Evolutionary conservation across 2,329 filamentous ascomycete species (phyloP), one percentile per base, ranked within the genome.

Genomic region (Scolecobasidium constrictum): DNA sequence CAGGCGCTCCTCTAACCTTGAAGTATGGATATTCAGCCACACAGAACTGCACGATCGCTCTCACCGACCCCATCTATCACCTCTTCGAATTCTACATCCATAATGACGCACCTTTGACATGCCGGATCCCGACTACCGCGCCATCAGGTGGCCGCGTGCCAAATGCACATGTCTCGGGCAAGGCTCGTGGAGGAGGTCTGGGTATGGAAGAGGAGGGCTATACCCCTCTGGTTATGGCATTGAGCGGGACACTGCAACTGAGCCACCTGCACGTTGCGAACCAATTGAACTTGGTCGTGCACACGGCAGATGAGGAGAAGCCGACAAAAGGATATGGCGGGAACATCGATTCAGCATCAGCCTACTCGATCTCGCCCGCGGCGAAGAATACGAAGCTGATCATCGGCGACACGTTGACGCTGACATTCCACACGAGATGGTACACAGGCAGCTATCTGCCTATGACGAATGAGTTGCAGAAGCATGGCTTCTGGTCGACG

Each of bases 71-170:
- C 33, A 82, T 88, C 71, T 92, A 86, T 71, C 85, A 92, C 64
- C 75, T 90, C 40, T 81, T 90, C 67, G 85, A 96, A 67, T 96
- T 95, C 73, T 96, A 96, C 72, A 81, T 96, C 61, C 92, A 96
- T 72, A 87, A 83, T 67, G 92, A 98, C 64, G 88, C 87, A 15
- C 92, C 92, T 7, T 72, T 96, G 39, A 80, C 86, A 43, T 98
- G 92, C 64, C 88, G 92, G 41, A 77, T 96, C 12, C 86, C 90
- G 20, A 77, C 86, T 0, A 79, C 82, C 5, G 90, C 90, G 0
- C 60, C 63, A n/a, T 39, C 42, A 23, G 16, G 15, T 9, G 9
- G 11, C 7, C 7, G 12, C 16, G 16, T 36, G 9, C 26, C 26
- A 7, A 35, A 23, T 19, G 22, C 40, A 22, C 19, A 17, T 5